phyloP scores from a whole-genome alignment of 164 flowering plant genomes.

The Chloranthus sessilifolius region DNA sequence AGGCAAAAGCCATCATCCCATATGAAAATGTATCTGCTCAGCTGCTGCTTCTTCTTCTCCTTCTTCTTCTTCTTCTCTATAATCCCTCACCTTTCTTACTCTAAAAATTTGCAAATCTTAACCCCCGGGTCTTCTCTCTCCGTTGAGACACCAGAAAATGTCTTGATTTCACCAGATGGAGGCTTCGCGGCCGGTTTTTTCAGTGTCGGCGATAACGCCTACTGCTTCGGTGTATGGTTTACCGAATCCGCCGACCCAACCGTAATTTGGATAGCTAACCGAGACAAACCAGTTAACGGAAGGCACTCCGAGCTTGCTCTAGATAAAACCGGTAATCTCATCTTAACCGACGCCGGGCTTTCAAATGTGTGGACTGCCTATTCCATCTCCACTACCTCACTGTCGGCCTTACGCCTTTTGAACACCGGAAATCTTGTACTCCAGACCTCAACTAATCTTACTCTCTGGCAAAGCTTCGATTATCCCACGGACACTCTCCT shows the following conservation, averaged over 20 bases:
- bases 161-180: conserved; percentile 2
- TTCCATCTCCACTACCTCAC: background rate
- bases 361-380: conserved; percentile 13
- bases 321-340: conserved; percentile 5
- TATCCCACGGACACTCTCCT: conserved; percentile 21
- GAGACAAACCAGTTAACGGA: conserved; percentile 23
- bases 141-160: background rate
- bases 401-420: conserved; percentile 3
- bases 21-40: too few relatives aligned
- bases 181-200: conserved; percentile 12
- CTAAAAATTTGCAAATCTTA: too few relatives aligned
- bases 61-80: too few relatives aligned
- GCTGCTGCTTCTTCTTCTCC: too few relatives aligned
- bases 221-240: conserved; percentile 12
- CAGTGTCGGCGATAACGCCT: conserved; percentile 9
- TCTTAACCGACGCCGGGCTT: conserved; percentile 8
- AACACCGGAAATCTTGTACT: conserved; percentile 10
- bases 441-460: background rate
- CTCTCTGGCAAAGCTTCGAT: conserved; percentile 19
- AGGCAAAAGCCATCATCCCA: too few relatives aligned
- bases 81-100: too few relatives aligned
- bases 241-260: conserved; percentile 4
- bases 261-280: conserved; percentile 20
- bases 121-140: conserved; percentile 1
- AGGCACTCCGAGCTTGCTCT: background rate